Evolutionary conservation across 108 stramenopile genomes (phyloP).

Genomic region (Skeletonema costatum): DNA sequence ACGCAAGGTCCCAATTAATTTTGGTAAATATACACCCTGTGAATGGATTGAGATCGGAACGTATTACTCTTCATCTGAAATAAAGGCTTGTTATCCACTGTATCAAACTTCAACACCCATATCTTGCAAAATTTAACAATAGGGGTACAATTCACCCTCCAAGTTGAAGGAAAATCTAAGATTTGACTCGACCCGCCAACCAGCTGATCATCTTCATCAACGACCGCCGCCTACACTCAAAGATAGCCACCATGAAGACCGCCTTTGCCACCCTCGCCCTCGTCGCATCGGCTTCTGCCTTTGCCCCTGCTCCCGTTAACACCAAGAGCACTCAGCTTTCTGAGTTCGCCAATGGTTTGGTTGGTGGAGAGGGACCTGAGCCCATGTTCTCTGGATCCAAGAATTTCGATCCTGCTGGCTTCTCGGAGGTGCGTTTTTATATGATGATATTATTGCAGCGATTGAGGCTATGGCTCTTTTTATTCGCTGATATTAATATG

Average conservation of each 20-base stretch:
- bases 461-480: not conserved
- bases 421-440: slow-evolving; percentile 58
- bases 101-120: not conserved
- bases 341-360: slow-evolving; percentile 58
- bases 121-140: not conserved
- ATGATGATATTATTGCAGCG: not conserved
- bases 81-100: no score
- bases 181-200: not conserved
- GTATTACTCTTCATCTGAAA: not conserved
- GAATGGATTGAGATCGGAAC: not conserved
- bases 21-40: not conserved
- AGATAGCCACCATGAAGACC: slow-evolving; percentile 24
- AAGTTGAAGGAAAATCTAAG: slow-evolving; percentile 1
- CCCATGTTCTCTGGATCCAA: slow-evolving; percentile 58
- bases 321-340: slow-evolving; percentile 21
- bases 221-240: not conserved
- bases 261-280: slow-evolving; percentile 9
- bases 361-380: slow-evolving; percentile 65
- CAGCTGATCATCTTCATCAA: not conserved
- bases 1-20: not conserved
- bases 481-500: not conserved
- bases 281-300: slow-evolving; percentile 45
- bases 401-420: slow-evolving; percentile 72
- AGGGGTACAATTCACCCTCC: not conserved
- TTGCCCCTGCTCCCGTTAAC: slow-evolving; percentile 45